A percentile compares a stretch with the other conserved stretches of the same genome.
Evolutionary conservation across 495 filamentous ascomycete genomes (phyloP).

Genomic region (Talaromyces ruber): DNA sequence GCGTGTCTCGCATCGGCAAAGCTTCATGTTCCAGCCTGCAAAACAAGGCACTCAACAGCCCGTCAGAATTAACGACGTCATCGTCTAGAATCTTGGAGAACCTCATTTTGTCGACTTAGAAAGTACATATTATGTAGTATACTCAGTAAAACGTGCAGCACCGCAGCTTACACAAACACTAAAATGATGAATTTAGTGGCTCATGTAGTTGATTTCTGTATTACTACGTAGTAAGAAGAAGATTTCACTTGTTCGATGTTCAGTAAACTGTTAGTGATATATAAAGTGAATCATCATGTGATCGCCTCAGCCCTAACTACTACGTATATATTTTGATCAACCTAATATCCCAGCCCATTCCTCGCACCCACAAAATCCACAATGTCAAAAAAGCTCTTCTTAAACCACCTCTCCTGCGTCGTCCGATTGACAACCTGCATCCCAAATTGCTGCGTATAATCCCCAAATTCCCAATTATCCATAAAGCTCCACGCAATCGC

Average conservation of each 20-base stretch:
- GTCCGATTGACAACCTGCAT: conserved; percentile 35
- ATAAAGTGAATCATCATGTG: background rate
- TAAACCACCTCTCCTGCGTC: conserved; percentile 28
- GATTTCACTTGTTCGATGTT: too few species aligned
- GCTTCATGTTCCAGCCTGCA: background rate
- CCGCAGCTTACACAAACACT: too few species aligned
- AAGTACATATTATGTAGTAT: too few species aligned
- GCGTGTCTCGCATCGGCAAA: too few species aligned
- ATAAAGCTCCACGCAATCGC: conserved; percentile 36
- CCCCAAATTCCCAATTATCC: conserved; percentile 41
- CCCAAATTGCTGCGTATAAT: conserved; percentile 30
- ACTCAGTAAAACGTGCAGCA: too few species aligned
- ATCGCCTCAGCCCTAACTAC: background rate
- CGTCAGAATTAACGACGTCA: background rate
- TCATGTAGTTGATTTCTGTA: too few species aligned
- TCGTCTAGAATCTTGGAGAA: background rate
- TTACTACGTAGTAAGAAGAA: too few species aligned
- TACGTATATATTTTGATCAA: background rate
- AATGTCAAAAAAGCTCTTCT: conserved; percentile 40
- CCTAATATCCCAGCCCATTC: background rate
- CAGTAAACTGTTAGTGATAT: background rate
- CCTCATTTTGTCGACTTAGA: background rate
- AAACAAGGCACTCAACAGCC: background rate
- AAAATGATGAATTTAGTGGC: too few species aligned
- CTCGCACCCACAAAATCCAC: conserved; percentile 24